phyloP scores from a whole-genome alignment of 805 yeast genomes.

The Naumovozyma dairenensis region DNA sequence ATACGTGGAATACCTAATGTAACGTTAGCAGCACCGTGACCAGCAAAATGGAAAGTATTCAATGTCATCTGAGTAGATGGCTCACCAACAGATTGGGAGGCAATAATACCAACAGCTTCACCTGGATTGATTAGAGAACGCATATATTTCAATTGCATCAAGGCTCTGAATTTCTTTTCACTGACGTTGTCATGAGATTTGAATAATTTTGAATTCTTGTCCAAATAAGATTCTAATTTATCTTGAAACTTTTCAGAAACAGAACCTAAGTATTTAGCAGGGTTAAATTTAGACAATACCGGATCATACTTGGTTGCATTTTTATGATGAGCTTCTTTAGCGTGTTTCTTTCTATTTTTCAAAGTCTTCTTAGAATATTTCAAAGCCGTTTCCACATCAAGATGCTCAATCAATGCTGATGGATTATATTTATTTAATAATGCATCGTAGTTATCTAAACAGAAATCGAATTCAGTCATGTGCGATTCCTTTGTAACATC shows the following conservation, averaged over 20 bases:
- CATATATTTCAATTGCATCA: constrained; percentile 98
- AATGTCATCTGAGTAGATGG: constrained; percentile 99
- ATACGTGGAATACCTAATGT: constrained; percentile 99
- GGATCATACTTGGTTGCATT: constrained; percentile 74
- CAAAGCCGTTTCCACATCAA: constrained; percentile 78
- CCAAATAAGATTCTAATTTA: constrained; percentile 63
- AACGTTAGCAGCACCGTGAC: constrained; percentile 99
- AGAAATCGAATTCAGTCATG: constrained; percentile 87
- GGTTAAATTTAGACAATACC: constrained; percentile 73
- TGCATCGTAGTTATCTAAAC: constrained; percentile 82
- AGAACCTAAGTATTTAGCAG: constrained; percentile 83
- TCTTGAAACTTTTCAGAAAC: constrained; percentile 85
- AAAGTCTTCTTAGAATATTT: constrained; percentile 72
- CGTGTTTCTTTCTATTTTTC: constrained; percentile 61
- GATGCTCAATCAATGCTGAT: constrained; percentile 53
- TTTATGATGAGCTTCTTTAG: constrained; percentile 50
- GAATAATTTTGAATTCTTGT: constrained; percentile 45
- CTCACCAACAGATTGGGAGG: constrained; percentile 97
- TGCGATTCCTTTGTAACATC: constrained; percentile 93
- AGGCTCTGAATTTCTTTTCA: constrained; percentile 78
- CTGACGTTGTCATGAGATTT: constrained; percentile 41
- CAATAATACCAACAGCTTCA: constrained; percentile 96
- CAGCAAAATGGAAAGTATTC: constrained; percentile 96
- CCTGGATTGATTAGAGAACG: constrained; percentile 92
- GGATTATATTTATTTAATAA: constrained; percentile 82